phyloP scores from a whole-genome alignment of 306 rosid species.

The Cyclanthera cordifolia region DNA sequence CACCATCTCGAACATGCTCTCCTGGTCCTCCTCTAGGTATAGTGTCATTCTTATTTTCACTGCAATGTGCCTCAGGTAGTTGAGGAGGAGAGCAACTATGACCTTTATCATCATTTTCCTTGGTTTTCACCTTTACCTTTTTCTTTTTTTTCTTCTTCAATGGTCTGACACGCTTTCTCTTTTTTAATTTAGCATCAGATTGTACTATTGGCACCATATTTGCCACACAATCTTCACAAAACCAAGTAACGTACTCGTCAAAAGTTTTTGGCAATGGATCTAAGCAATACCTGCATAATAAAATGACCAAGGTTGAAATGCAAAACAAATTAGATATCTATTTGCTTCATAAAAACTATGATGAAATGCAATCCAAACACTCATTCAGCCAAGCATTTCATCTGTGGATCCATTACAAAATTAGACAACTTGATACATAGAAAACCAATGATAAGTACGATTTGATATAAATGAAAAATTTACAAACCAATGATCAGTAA shows the following conservation, averaged over 20 bases:
- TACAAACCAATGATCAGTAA: not conserved
- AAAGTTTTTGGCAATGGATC: constrained; percentile 24
- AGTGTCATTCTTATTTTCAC: constrained; percentile 14
- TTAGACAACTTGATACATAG: not conserved
- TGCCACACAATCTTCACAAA: constrained; percentile 59
- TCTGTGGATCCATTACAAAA: not conserved
- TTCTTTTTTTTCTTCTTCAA: constrained; percentile 15
- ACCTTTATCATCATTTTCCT: constrained; percentile 7
- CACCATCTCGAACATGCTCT: constrained; percentile 16
- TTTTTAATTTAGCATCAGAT: constrained; percentile 4
- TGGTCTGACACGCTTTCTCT: not conserved
- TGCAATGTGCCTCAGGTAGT: constrained; percentile 15
- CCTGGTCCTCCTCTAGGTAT: constrained; percentile 7
- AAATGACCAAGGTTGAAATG: not conserved
- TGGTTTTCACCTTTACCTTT: constrained; percentile 4
- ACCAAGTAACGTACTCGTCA: constrained; percentile 39
- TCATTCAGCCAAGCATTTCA: not conserved
- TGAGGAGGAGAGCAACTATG: constrained; percentile 11
- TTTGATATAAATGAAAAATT: not conserved
- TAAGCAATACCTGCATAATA: constrained; percentile 45
- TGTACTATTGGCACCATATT: not conserved
- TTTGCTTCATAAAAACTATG: not conserved
- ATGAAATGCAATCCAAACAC: not conserved
- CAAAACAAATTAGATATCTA: not conserved
- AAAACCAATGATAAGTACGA: not conserved